A percentile compares a stretch with the other conserved stretches of the same genome.
Conservation (phyloP, 352 stramenopile genomes). For the Vaucheria bursata region DNA sequence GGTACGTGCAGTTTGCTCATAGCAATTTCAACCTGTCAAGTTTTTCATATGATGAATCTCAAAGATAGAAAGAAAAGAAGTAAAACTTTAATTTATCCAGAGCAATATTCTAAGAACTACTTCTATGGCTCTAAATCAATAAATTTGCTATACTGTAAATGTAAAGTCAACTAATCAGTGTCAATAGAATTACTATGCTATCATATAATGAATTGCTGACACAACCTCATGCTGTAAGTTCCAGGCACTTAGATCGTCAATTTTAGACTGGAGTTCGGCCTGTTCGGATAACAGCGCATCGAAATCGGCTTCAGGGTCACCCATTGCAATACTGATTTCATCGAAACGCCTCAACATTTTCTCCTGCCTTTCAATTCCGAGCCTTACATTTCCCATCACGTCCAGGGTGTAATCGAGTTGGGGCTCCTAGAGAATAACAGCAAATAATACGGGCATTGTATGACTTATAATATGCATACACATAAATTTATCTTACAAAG, state of each 20-base stretch:
- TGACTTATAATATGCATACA: too few relatives aligned
- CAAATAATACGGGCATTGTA: too few relatives aligned
- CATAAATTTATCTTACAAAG: too few relatives aligned
- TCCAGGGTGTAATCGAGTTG: slow-evolving; percentile 68
- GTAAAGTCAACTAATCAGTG: too few relatives aligned
- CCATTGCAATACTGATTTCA: slow-evolving; percentile 71
- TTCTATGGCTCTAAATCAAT: too few relatives aligned
- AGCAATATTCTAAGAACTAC: too few relatives aligned
- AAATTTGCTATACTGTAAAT: too few relatives aligned
- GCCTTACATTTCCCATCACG: slow-evolving; percentile 79
- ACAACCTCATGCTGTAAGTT: slow-evolving; percentile 36
- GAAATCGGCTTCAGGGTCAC: slow-evolving; percentile 74
- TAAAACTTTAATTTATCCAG: too few relatives aligned
- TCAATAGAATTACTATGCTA: too few relatives aligned
- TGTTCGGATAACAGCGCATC: slow-evolving; percentile 69
- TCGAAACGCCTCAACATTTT: slow-evolving; percentile 68
- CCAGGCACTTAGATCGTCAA: slow-evolving; percentile 71
- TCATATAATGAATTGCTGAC: not conserved
- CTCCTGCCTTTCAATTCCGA: slow-evolving; percentile 67
- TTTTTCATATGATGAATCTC: too few relatives aligned
- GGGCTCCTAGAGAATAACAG: too few relatives aligned
- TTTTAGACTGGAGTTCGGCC: slow-evolving; percentile 69
- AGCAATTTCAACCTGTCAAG: slow-evolving; percentile 58
- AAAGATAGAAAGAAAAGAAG: slow-evolving; percentile 60
- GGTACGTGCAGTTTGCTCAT: slow-evolving; percentile 64